Evolutionary conservation across 768 basidiomycete species (phyloP).

Genomic region (Panaeolus papilionaceus): DNA sequence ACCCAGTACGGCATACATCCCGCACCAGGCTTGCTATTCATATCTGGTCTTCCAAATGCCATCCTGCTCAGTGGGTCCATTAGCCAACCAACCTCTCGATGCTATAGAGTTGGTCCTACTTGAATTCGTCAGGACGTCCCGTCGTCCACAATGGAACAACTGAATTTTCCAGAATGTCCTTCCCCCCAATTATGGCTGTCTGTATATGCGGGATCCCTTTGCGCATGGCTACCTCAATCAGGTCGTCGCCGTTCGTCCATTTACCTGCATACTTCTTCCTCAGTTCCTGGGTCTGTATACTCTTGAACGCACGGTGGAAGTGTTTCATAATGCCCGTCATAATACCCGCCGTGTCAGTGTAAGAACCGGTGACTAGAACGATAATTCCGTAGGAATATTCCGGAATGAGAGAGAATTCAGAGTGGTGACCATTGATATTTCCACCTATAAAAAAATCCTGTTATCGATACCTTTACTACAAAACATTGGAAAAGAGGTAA

Average conservation of each 20-base stretch:
- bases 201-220: constrained; percentile 38
- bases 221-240: constrained; percentile 35
- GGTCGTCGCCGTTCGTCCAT: constrained; percentile 38
- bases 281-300: constrained; percentile 34
- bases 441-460: constrained; percentile 34
- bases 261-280: constrained; percentile 37
- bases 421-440: constrained; percentile 45
- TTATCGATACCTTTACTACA: neutral
- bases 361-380: constrained; percentile 46
- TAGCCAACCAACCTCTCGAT: too few relatives aligned
- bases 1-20: constrained; percentile 44
- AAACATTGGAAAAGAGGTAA: neutral
- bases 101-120: constrained; percentile 26
- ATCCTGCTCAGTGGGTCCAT: too few relatives aligned
- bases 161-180: constrained; percentile 37
- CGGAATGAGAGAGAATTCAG: constrained; percentile 45
- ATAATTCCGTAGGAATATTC: constrained; percentile 48
- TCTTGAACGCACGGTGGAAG: constrained; percentile 42
- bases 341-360: constrained; percentile 36
- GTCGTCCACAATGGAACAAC: constrained; percentile 41
- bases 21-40: constrained; percentile 33
- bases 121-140: constrained; percentile 44
- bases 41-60: constrained; percentile 7
- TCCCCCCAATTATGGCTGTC: constrained; percentile 38
- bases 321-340: constrained; percentile 38